A percentile compares a stretch with the other conserved stretches of the same genome.
phyloP scores from a whole-genome alignment of 1,284 basidiomycete genomes.

The Coniferiporia weirii region DNA sequence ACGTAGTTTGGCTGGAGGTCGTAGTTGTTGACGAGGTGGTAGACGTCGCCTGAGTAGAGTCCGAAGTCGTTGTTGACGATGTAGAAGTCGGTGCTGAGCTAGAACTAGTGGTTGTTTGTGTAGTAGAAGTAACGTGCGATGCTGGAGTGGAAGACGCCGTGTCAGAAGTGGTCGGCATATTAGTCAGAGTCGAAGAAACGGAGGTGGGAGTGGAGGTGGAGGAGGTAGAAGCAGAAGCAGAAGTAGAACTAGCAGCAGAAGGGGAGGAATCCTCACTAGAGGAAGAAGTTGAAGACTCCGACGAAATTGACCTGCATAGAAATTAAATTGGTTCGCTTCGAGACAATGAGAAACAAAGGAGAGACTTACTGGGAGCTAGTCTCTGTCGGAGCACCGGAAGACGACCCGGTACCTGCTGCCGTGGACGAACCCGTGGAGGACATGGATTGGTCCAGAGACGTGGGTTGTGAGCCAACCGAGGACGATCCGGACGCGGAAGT shows the following conservation, averaged over 20 bases:
- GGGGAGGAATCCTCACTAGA: conserved; percentile 9
- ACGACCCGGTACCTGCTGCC: neutral
- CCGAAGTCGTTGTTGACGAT: conserved; percentile 21
- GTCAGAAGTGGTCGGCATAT: conserved; percentile 10
- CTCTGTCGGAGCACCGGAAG: neutral
- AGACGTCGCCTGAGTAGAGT: conserved; percentile 20
- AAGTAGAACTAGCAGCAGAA: neutral
- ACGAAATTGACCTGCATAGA: neutral
- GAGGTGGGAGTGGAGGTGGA: neutral
- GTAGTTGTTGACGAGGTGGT: conserved; percentile 23
- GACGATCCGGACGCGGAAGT: neutral
- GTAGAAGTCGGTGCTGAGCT: conserved; percentile 12
- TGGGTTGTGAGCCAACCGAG: neutral
- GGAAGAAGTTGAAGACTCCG: neutral
- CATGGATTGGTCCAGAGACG: conserved; percentile 8
- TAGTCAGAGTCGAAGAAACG: neutral
- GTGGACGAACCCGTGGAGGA: conserved; percentile 2
- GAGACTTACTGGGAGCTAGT: conserved; percentile 1
- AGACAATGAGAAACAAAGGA: neutral
- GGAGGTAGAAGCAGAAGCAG: neutral
- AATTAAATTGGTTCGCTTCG: neutral
- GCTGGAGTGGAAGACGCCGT: conserved; percentile 18
- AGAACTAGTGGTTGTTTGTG: conserved; percentile 12
- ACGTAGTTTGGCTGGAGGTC: conserved; percentile 21
- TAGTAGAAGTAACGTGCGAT: conserved; percentile 17